Base-by-base conservation (phyloP, 2,329 filamentous ascomycete genomes). In the Whalleya microplaca region DNA sequence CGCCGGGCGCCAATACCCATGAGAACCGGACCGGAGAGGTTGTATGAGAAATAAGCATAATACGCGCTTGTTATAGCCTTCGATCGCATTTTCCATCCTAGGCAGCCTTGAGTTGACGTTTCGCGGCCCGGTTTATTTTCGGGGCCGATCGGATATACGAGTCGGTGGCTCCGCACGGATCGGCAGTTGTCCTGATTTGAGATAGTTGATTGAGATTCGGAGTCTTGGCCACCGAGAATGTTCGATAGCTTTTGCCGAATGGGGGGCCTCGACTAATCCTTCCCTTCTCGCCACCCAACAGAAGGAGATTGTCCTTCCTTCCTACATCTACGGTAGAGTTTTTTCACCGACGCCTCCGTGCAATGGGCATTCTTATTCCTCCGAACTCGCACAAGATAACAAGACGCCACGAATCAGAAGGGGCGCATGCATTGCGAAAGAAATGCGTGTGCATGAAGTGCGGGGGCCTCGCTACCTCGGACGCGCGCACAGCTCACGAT, bases 351-450 rank as follows among this genome's bases (percentile, higher is more conserved):
- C 20, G 49, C 51, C 41, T 41, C 48, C 41, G 21, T 41, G 42
- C 23, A 37, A 48, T 58, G 60, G 60, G 18, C 55, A 60, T 63
- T 63, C 52, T 63, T 63, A 63, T 58, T 63, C 47, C 55, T 50
- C 60, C 60, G 60, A 63, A 41, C 54, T 60, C 54, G 52, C 48
- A 60, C 54, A 56, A 60, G 60, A 63, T 63, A 63, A 63, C 55
- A 45, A 19, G 12, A 32, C 40, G 53, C 53, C 52, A 55, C 59
- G 60, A 63, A 63, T 63, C 60, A 53, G 60, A 56, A 51, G 55
- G 51, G 51, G 52, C 32, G 53, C 48, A n/a, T 50, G 44, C 51
- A 9, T 27, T 4, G 23, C 37, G 43, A 51, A 41, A 48, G 43
- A 48, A 47, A 55, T 51, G 56, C 43, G 54, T 47, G 58, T 63